These are phyloP conservation scores for Salinomyces thailandicus DNA, from an alignment of 2,329 filamentous ascomycete species.

Conservation along the genomic window DNA sequence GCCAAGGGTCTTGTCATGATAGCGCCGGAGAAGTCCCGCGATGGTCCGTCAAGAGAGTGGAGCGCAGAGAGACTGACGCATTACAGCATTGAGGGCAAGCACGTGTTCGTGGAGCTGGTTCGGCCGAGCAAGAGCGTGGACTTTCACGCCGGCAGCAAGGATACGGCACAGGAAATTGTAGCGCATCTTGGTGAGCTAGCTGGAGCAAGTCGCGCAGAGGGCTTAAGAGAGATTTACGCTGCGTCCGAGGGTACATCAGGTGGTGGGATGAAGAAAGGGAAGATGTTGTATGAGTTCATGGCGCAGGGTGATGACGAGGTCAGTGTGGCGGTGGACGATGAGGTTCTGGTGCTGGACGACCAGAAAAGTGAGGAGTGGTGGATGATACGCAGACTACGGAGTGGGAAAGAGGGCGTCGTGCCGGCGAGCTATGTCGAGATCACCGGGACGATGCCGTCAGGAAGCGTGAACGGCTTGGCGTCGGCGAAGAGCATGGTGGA, in stretches of 20 bases:
- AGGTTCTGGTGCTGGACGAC: slow-evolving; percentile 83
- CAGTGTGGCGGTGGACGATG: slow-evolving; percentile 78
- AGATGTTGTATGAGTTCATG: slow-evolving; percentile 89
- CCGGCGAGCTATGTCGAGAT: slow-evolving; percentile 94
- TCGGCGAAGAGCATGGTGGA: slow-evolving; percentile 60
- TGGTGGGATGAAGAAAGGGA: slow-evolving; percentile 63
- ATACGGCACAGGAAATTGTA: slow-evolving; percentile 91
- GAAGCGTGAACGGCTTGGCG: slow-evolving; percentile 45
- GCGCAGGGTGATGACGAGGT: slow-evolving; percentile 96
- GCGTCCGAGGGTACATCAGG: slow-evolving; percentile 56
- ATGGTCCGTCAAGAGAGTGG: slow-evolving; percentile 86
- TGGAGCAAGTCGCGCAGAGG: slow-evolving; percentile 72
- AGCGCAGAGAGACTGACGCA: slow-evolving; percentile 90
- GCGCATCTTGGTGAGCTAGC: slow-evolving; percentile 77
- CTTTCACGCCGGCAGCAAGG: slow-evolving; percentile 93
- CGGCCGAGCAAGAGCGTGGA: slow-evolving; percentile 89
- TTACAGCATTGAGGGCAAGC: slow-evolving; percentile 95
- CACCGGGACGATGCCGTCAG: slow-evolving; percentile 51
- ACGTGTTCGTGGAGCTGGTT: slow-evolving; percentile 90
- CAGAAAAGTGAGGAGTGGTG: slow-evolving; percentile 95
- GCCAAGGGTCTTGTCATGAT: slow-evolving; percentile 83
- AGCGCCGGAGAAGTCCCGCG: slow-evolving; percentile 70
- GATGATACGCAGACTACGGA: slow-evolving; percentile 84
- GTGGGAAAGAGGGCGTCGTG: slow-evolving; percentile 88
- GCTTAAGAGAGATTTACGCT: slow-evolving; percentile 73